Evolutionary conservation across 2,329 filamentous ascomycete species (phyloP).

Genomic region (Talaromyces sp.): DNA sequence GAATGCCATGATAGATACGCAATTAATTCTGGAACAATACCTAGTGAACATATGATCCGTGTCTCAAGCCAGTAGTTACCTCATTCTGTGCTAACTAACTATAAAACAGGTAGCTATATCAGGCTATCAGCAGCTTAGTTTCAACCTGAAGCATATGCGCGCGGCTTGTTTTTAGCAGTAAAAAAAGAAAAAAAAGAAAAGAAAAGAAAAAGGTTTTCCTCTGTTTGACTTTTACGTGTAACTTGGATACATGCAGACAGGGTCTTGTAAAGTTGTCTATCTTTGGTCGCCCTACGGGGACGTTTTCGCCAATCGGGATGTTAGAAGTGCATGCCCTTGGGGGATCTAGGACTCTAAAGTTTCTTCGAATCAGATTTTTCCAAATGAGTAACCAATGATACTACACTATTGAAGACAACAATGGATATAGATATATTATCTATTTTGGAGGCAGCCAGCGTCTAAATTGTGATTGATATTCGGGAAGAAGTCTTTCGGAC

Average conservation of each 20-base stretch:
- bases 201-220: too few relatives aligned
- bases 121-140: too few relatives aligned
- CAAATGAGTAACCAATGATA: neutral
- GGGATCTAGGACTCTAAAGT: neutral
- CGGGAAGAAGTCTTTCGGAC: too few relatives aligned
- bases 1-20: neutral
- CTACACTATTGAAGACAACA: neutral
- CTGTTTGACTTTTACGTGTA: neutral
- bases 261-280: too few relatives aligned
- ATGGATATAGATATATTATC: neutral
- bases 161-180: slow-evolving; percentile 1
- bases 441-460: too few relatives aligned
- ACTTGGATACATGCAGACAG: neutral
- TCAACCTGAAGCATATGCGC: neutral
- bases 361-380: neutral
- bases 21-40: neutral
- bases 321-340: neutral
- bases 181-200: too few relatives aligned
- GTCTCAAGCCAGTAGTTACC: neutral
- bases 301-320: slow-evolving; percentile 1
- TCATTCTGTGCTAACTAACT: neutral
- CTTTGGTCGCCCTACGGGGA: neutral
- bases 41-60: neutral
- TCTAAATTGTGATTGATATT: too few relatives aligned
- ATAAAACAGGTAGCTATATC: too few relatives aligned